Evolutionary conservation across 2,329 filamentous ascomycete genomes (phyloP).

Genomic region (Diplocarpon rosae): DNA sequence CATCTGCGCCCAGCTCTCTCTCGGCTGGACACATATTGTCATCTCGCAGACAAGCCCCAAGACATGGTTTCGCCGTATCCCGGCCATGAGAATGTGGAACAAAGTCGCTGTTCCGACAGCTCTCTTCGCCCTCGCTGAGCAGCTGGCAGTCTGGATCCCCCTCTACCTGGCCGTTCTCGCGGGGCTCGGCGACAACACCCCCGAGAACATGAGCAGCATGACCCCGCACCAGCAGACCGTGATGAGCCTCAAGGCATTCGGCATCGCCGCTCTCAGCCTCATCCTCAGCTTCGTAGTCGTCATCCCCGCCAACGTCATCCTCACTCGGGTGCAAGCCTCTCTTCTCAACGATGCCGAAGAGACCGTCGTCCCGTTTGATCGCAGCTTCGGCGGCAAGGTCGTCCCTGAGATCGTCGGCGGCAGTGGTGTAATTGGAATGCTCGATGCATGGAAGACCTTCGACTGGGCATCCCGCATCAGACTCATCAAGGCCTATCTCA

Average conservation of each 20-base stretch:
- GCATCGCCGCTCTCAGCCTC: constrained; percentile 36
- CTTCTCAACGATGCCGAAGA: constrained; percentile 73
- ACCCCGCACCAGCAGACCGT: constrained; percentile 30
- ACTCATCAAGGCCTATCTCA: constrained; percentile 63
- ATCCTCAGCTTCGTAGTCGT: constrained; percentile 50
- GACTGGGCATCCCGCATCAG: constrained; percentile 60
- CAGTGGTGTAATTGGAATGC: constrained; percentile 56
- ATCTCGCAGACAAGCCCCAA: constrained; percentile 58
- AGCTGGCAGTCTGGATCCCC: constrained; percentile 39
- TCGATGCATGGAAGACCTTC: constrained; percentile 73
- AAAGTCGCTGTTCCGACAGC: constrained; percentile 59
- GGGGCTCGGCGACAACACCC: constrained; percentile 9
- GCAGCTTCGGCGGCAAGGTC: constrained; percentile 68
- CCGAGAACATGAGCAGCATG: constrained; percentile 15
- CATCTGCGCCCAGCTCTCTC: constrained; percentile 53
- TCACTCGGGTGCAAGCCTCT: constrained; percentile 77
- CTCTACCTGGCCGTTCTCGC: constrained; percentile 36
- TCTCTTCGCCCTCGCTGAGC: constrained; percentile 47
- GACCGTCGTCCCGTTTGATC: constrained; percentile 83
- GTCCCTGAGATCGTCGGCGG: constrained; percentile 65
- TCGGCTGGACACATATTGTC: constrained; percentile 78
- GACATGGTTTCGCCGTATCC: constrained; percentile 54
- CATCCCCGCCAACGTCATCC: constrained; percentile 65
- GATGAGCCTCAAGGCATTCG: constrained; percentile 33
- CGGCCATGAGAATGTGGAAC: constrained; percentile 52